Evolutionary conservation across 2,329 filamentous ascomycete genomes (phyloP).

Genomic region (Apiospora aurea): DNA sequence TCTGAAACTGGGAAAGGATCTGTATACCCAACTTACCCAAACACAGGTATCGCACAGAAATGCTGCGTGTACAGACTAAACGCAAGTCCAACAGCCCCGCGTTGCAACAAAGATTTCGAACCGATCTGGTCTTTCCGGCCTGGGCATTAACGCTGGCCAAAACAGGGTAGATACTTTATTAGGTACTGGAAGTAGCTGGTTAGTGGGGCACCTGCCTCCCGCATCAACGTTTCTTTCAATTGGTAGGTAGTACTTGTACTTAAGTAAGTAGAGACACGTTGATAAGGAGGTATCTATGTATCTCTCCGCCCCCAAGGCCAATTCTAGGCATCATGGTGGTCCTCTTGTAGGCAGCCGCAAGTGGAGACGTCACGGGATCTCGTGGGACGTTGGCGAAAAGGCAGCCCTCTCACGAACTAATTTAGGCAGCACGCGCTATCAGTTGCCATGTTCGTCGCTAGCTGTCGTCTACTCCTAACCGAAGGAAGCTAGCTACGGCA

Average conservation of each 20-base stretch:
- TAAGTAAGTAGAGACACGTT: no score
- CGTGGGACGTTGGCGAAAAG: constrained; percentile 2
- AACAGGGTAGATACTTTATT: not conserved
- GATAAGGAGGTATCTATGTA: not conserved
- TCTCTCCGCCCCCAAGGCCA: no score
- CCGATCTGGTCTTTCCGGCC: not conserved
- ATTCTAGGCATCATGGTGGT: not conserved
- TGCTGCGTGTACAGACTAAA: not conserved
- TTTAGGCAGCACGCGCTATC: constrained; percentile 9
- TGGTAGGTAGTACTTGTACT: no score
- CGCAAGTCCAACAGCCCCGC: not conserved
- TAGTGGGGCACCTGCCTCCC: not conserved
- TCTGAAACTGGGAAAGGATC: not conserved
- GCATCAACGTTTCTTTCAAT: not conserved
- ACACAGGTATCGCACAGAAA: not conserved
- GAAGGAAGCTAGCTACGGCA: not conserved
- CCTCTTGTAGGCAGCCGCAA: no score
- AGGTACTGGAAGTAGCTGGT: not conserved
- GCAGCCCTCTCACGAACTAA: not conserved
- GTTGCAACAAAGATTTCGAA: not conserved
- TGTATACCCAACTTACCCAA: not conserved
- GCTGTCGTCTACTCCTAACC: not conserved
- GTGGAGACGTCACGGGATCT: constrained; percentile 1
- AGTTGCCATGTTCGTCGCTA: not conserved
- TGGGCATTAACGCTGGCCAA: not conserved